phyloP scores from a whole-genome alignment of 345 rosid species.

The Populus pruinosa region DNA sequence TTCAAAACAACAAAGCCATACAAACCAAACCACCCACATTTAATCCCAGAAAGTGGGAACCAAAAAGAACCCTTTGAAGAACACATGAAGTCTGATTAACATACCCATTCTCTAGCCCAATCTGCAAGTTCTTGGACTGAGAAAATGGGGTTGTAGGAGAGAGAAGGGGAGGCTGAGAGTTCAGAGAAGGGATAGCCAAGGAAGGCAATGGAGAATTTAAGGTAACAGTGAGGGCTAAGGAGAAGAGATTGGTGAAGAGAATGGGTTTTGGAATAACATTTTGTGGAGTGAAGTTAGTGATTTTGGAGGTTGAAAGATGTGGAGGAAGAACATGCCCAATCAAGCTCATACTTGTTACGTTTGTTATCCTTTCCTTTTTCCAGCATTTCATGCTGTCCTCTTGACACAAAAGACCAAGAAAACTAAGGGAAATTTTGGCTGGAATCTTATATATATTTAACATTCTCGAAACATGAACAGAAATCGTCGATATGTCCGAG shows the following conservation, averaged over 20 bases:
- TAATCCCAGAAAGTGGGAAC: neutral
- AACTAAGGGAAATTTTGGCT: too few species aligned
- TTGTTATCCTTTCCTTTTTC: conserved; percentile 2
- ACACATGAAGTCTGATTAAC: neutral
- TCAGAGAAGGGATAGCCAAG: conserved; percentile 67
- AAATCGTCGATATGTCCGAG: conserved; percentile 72
- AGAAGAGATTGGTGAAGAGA: conserved; percentile 37
- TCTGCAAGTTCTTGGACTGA: conserved; percentile 67
- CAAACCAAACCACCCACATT: neutral
- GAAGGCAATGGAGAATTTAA: conserved; percentile 50
- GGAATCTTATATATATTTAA: too few species aligned
- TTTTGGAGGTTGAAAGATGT: conserved; percentile 19
- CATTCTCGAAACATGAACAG: rapidly evolving
- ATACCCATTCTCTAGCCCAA: conserved; percentile 77
- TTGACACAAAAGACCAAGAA: too few species aligned
- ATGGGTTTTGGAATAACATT: conserved; percentile 24
- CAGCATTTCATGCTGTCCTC: neutral
- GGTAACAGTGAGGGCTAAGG: conserved; percentile 58
- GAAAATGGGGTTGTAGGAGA: conserved; percentile 83
- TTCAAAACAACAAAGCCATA: neutral
- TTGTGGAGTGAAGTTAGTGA: conserved; percentile 9
- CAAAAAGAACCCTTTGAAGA: neutral
- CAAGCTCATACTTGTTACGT: conserved; percentile 21
- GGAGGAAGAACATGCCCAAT: conserved; percentile 30
- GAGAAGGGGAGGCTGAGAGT: conserved; percentile 38